Conservation (phyloP, 2,329 filamentous ascomycete species). For the Trichoderma afroharzianum region DNA sequence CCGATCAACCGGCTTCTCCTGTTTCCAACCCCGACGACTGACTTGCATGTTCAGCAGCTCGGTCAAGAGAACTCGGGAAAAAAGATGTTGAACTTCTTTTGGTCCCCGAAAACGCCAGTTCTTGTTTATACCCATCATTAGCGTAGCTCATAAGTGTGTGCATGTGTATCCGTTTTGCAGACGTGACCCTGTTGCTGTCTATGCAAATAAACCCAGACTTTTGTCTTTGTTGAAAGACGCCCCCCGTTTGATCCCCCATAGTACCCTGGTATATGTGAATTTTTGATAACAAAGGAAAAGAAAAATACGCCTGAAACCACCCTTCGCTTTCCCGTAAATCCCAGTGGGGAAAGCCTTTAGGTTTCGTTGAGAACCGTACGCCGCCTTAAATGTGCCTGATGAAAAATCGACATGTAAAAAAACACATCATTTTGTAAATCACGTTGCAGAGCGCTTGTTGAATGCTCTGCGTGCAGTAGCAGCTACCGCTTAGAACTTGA, state of each 20-base stretch:
- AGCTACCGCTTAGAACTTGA: slow-evolving; percentile 70
- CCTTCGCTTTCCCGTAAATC: slow-evolving; percentile 30
- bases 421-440: slow-evolving; percentile 35
- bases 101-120: slow-evolving; percentile 42
- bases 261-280: slow-evolving; percentile 33
- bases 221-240: slow-evolving; percentile 49
- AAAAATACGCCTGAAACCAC: slow-evolving; percentile 35
- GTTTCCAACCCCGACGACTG: slow-evolving; percentile 25
- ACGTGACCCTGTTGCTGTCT: slow-evolving; percentile 34
- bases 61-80: slow-evolving; percentile 41
- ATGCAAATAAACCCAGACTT: slow-evolving; percentile 36
- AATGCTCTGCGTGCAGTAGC: slow-evolving; percentile 33
- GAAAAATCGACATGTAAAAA: slow-evolving; percentile 33
- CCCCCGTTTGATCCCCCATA: slow-evolving; percentile 26
- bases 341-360: slow-evolving; percentile 32
- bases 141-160: slow-evolving; percentile 41
- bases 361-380: slow-evolving; percentile 49
- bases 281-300: slow-evolving; percentile 19
- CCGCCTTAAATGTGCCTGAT: slow-evolving; percentile 36
- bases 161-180: slow-evolving; percentile 34
- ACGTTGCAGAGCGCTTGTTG: slow-evolving; percentile 37
- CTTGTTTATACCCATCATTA: slow-evolving; percentile 31
- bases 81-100: slow-evolving; percentile 49
- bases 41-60: slow-evolving; percentile 34
- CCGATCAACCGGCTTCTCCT: slow-evolving; percentile 11